Conservation (phyloP, 805 yeast genomes). For the Scheffersomyces lignosus region DNA sequence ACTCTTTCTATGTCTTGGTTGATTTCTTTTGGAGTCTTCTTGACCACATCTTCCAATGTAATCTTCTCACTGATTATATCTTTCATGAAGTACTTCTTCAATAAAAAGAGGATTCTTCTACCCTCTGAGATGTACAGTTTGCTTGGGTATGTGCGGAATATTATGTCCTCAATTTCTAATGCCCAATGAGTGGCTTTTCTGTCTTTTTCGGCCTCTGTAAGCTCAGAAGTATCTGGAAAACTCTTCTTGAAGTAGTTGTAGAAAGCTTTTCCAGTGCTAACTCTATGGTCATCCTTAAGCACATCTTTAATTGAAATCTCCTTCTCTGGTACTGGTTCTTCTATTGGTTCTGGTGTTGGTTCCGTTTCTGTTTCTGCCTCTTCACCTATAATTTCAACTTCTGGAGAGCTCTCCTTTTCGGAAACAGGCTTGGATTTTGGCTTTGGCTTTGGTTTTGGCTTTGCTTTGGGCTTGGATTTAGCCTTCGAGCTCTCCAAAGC, state of each 20-base stretch:
- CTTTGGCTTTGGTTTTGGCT: not conserved
- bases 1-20: slow-evolving; percentile 73
- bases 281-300: slow-evolving; percentile 39
- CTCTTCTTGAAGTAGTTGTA: slow-evolving; percentile 41
- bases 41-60: slow-evolving; percentile 58
- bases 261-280: slow-evolving; percentile 54
- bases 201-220: slow-evolving; percentile 24
- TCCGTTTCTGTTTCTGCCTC: not conserved
- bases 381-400: not conserved
- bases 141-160: slow-evolving; percentile 33
- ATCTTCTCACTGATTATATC: slow-evolving; percentile 57
- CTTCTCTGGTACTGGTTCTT: slow-evolving; percentile 11
- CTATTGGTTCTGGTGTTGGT: slow-evolving; percentile 3
- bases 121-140: slow-evolving; percentile 64
- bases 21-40: slow-evolving; percentile 71
- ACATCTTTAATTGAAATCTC: slow-evolving; percentile 13
- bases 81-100: slow-evolving; percentile 59
- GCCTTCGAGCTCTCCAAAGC: not conserved
- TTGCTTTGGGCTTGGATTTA: not conserved
- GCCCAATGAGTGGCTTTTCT: slow-evolving; percentile 48
- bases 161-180: slow-evolving; percentile 49
- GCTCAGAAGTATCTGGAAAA: slow-evolving; percentile 34
- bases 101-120: slow-evolving; percentile 62
- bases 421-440: not conserved
- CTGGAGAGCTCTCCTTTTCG: slow-evolving; percentile 1